These are phyloP conservation scores for Exophiala sp. DNA, from an alignment of 2,329 filamentous ascomycete genomes.

Conservation along the genomic window DNA sequence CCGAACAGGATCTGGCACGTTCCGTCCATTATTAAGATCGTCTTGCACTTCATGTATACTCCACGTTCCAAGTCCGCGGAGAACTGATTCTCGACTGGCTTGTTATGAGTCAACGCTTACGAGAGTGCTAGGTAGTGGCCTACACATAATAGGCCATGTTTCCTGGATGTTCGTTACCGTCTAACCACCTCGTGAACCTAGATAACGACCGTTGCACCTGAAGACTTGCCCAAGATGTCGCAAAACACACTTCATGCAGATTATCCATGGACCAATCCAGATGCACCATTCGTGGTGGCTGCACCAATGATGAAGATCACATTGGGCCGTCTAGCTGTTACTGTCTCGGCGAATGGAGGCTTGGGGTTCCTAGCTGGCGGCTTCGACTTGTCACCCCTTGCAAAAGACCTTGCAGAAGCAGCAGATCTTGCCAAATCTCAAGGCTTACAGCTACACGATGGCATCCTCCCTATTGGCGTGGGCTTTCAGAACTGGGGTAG, in stretches of 20 bases:
- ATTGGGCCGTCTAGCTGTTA: conserved; percentile 54
- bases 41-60: too few relatives aligned
- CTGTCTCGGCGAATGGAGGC: conserved; percentile 56
- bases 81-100: too few relatives aligned
- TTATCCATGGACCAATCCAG: conserved; percentile 56
- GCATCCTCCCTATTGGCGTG: conserved; percentile 38
- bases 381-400: conserved; percentile 39
- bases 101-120: too few relatives aligned
- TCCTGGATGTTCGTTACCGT: too few relatives aligned
- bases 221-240: conserved; percentile 4
- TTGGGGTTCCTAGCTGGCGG: conserved; percentile 59
- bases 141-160: too few relatives aligned
- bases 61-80: too few relatives aligned
- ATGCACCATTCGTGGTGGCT: conserved; percentile 54
- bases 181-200: too few relatives aligned
- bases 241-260: conserved; percentile 21
- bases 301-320: conserved; percentile 69
- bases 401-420: conserved; percentile 32
- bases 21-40: too few relatives aligned
- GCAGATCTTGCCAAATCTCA: conserved; percentile 27
- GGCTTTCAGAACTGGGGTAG: conserved; percentile 41
- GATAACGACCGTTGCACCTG: not conserved
- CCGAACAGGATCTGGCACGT: too few relatives aligned
- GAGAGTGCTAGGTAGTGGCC: too few relatives aligned
- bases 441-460: conserved; percentile 11